Percentiles rank a stretch among this genome's conserved stretches.
Conservation (phyloP, 2,329 filamentous ascomycete species). For the Fusarium sp. region DNA sequence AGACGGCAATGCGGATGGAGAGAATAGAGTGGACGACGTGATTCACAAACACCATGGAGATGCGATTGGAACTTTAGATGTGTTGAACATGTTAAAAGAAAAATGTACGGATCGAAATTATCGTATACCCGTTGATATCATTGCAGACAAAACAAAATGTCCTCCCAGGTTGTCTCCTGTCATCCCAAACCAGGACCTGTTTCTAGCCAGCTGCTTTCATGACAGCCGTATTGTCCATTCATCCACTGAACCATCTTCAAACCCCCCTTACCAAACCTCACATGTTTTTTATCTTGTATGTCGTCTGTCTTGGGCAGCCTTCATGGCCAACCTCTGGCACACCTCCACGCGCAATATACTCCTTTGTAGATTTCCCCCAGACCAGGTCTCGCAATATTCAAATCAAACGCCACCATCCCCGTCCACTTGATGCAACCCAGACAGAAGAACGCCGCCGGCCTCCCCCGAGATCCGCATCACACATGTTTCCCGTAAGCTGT, state of each 20-base stretch:
- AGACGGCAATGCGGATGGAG: background rate
- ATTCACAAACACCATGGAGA: background rate
- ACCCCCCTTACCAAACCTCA: conserved; percentile 13
- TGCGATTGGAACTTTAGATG: background rate
- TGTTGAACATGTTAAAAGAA: conserved; percentile 32
- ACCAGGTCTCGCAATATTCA: conserved; percentile 33
- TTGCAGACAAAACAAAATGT: conserved; percentile 37
- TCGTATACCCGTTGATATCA: conserved; percentile 47
- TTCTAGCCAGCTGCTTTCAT: conserved; percentile 35
- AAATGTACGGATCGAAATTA: conserved; percentile 36
- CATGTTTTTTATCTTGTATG: conserved; percentile 32
- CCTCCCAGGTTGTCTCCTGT: conserved; percentile 25
- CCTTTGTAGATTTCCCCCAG: conserved; percentile 11
- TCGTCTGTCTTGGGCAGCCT: conserved; percentile 29
- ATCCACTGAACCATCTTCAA: conserved; percentile 14
- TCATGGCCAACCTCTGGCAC: conserved; percentile 26
- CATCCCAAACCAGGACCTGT: conserved; percentile 22
- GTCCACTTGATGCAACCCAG: conserved; percentile 33
- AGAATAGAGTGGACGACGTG: background rate
- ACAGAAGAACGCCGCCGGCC: conserved; percentile 42
- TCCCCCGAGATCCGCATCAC: conserved; percentile 19
- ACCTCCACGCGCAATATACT: conserved; percentile 18
- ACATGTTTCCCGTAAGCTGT: conserved; percentile 29
- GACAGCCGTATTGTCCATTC: conserved; percentile 30
- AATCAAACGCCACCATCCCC: conserved; percentile 41